Conservation (phyloP, 495 filamentous ascomycete species). For the Pyrenula aspistea region DNA sequence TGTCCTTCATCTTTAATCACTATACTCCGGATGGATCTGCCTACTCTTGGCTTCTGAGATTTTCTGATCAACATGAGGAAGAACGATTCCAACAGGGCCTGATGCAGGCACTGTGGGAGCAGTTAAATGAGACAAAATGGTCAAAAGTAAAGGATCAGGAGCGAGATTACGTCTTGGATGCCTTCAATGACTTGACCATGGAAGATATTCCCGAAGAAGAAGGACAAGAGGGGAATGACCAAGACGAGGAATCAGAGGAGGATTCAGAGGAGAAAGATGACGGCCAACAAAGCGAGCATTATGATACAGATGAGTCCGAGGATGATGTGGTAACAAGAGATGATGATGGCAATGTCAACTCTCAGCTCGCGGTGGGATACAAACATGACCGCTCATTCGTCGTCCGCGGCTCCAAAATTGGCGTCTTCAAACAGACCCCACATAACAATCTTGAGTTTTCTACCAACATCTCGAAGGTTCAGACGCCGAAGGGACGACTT, state of each 20-base stretch:
- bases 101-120: conserved; percentile 94
- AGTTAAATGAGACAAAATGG: conserved; percentile 93
- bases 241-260: conserved; percentile 50
- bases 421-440: conserved; percentile 92
- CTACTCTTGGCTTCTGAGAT: conserved; percentile 91
- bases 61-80: conserved; percentile 67
- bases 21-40: conserved; percentile 79
- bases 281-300: conserved; percentile 62
- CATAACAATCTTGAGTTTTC: conserved; percentile 91
- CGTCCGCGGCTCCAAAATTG: conserved; percentile 92
- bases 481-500: conserved; percentile 73
- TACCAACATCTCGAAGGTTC: conserved; percentile 94
- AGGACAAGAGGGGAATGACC: conserved; percentile 46
- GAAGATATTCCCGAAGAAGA: conserved; percentile 55
- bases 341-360: conserved; percentile 80
- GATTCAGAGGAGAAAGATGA: conserved; percentile 50
- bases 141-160: conserved; percentile 82
- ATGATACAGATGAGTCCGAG: conserved; percentile 84
- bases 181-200: conserved; percentile 91
- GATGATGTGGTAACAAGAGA: conserved; percentile 66
- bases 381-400: conserved; percentile 97
- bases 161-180: conserved; percentile 85
- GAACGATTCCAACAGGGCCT: conserved; percentile 88
- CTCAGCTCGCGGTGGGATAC: conserved; percentile 93
- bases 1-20: conserved; percentile 98